Evolutionary conservation across 2,329 filamentous ascomycete species (phyloP).

Genomic region (Phialocephala subalpina): DNA sequence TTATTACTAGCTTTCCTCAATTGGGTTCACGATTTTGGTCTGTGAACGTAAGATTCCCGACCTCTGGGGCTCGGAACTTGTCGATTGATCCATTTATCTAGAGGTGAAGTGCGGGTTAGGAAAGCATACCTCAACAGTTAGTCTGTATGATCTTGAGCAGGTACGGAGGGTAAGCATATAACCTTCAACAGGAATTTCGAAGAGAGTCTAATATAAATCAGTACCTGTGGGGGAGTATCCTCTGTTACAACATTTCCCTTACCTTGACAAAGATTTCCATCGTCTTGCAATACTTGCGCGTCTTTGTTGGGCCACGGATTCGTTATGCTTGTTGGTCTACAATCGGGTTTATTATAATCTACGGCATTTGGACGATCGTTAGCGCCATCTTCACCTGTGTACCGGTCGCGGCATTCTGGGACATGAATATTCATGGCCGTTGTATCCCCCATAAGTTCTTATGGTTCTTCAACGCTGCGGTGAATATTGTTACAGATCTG

Average conservation of each 20-base stretch:
- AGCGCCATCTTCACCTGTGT: conserved; percentile 11
- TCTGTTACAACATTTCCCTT: conserved; percentile 22
- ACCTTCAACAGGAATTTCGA: conserved; percentile 9
- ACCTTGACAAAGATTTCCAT: conserved; percentile 48
- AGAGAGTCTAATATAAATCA: not conserved
- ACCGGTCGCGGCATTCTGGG: conserved; percentile 14
- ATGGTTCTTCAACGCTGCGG: conserved; percentile 9
- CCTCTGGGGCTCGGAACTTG: not conserved
- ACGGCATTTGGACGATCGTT: conserved; percentile 9
- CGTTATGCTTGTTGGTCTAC: conserved; percentile 22
- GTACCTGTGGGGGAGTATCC: too few relatives aligned
- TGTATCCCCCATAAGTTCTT: conserved; percentile 2
- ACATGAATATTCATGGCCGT: conserved; percentile 9
- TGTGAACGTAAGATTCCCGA: conserved; percentile 6
- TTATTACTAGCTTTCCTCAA: conserved; percentile 12
- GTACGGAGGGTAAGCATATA: conserved; percentile 5
- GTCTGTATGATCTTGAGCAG: conserved; percentile 6
- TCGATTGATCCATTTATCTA: conserved; percentile 1
- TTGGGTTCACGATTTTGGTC: conserved; percentile 5
- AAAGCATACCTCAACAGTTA: conserved; percentile 5
- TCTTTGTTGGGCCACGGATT: conserved; percentile 43
- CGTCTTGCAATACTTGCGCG: conserved; percentile 47
- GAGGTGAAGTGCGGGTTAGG: conserved; percentile 13
- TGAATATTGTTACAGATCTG: conserved; percentile 15
- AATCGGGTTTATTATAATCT: conserved; percentile 20